Percentiles rank a stretch among this genome's conserved stretches.
Conservation (phyloP, 139 green algal genomes). For the Coccomyxa sp. region DNA sequence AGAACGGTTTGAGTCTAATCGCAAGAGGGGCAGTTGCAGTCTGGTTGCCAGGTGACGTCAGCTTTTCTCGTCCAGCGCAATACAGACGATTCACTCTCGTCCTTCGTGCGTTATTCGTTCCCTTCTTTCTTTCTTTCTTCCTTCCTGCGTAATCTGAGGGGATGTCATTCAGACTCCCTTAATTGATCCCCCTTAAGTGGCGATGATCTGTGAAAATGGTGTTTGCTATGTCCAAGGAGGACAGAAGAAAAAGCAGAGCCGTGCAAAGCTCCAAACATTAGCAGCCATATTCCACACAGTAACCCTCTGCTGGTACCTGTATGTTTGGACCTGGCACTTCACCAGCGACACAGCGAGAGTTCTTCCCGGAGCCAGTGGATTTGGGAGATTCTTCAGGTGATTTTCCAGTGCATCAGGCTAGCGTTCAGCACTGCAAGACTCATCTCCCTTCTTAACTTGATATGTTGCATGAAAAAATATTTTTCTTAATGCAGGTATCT, state of each 20-base stretch:
- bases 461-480: not conserved
- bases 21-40: no score
- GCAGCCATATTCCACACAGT: not conserved
- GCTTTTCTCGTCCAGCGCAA: not conserved
- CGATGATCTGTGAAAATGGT: no score
- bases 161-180: not conserved
- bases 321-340: slow-evolving; percentile 65
- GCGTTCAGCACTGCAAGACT: no score
- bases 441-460: not conserved
- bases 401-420: slow-evolving; percentile 1
- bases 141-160: no score
- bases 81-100: not conserved
- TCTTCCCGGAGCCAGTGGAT: slow-evolving; percentile 58
- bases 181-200: not conserved
- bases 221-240: not conserved
- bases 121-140: no score
- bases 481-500: slow-evolving; percentile 49
- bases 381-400: slow-evolving; percentile 73
- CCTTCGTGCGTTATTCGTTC: no score
- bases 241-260: no score
- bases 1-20: no score
- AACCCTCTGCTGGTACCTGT: slow-evolving; percentile 15
- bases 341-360: slow-evolving; percentile 30
- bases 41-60: no score
- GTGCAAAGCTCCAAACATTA: not conserved